Percentiles rank a stretch among this genome's conserved stretches.
Evolutionary conservation across 306 rosid species (phyloP).

Genomic region (Prunus dulcis): DNA sequence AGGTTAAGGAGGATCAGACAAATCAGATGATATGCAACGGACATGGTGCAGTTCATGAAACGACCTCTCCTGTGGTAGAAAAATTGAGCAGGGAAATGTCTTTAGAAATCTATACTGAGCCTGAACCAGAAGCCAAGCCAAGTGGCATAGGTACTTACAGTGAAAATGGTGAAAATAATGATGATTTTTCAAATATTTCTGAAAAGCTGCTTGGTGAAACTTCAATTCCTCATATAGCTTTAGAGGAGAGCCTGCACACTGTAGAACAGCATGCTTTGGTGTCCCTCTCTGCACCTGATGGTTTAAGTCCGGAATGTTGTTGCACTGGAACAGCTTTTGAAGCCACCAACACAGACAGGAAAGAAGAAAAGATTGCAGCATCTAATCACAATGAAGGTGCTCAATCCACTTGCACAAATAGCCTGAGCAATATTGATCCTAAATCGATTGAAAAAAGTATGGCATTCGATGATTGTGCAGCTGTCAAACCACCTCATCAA

Average conservation of each 20-base stretch:
- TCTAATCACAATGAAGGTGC: slow-evolving; percentile 14
- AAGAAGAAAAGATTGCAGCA: slow-evolving; percentile 12
- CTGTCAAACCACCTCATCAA: not conserved
- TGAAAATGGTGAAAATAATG: slow-evolving; percentile 2
- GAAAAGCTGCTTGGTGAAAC: slow-evolving; percentile 28
- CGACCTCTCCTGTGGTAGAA: slow-evolving; percentile 17
- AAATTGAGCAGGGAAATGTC: slow-evolving; percentile 16
- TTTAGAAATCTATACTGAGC: not conserved
- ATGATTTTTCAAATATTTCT: not conserved
- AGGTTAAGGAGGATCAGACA: slow-evolving; percentile 43
- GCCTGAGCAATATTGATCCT: not conserved
- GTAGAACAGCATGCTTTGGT: not conserved
- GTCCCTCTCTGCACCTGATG: not conserved
- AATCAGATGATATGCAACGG: slow-evolving; percentile 21
- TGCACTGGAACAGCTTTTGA: not conserved
- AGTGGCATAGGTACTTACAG: slow-evolving; percentile 7
- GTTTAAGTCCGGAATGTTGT: not conserved
- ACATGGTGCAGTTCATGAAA: slow-evolving; percentile 17
- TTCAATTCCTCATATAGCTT: slow-evolving; percentile 18
- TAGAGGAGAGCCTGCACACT: slow-evolving; percentile 19
- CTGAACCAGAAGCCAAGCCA: slow-evolving; percentile 11
- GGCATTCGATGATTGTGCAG: not conserved
- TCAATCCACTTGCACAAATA: slow-evolving; percentile 2
- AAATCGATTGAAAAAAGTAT: not conserved
- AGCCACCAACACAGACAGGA: not conserved